These are phyloP conservation scores for Globisporangium middletonii DNA, from an alignment of 352 stramenopile genomes.

Conservation along the genomic window DNA sequence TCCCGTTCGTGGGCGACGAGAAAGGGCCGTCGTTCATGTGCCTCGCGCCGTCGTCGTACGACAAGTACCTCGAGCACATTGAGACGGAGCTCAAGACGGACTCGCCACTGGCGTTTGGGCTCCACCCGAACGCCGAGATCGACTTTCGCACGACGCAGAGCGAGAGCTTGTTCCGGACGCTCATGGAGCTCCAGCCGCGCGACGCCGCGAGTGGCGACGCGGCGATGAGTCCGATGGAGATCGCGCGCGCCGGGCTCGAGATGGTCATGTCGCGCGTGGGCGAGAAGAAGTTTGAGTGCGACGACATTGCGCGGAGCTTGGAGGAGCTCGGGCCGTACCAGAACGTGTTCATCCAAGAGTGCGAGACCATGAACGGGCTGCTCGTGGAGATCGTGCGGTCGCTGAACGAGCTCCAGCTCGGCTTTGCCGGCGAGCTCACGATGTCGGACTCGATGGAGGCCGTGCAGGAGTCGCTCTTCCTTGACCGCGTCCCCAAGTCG, in stretches of 20 bases:
- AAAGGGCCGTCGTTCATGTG: constrained; percentile 94
- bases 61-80: constrained; percentile 97
- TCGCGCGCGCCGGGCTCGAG: constrained; percentile 87
- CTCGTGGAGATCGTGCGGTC: constrained; percentile 94
- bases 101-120: constrained; percentile 95
- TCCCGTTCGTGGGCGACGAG: constrained; percentile 96
- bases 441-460: constrained; percentile 98
- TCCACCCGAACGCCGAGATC: constrained; percentile 98
- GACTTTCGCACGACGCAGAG: constrained; percentile 97
- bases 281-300: constrained; percentile 97
- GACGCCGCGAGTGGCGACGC: constrained; percentile 85
- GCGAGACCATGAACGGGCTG: constrained; percentile 96
- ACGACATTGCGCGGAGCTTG: constrained; percentile 91
- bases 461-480: constrained; percentile 92
- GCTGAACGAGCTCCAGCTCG: constrained; percentile 95
- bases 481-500: constrained; percentile 89
- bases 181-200: constrained; percentile 95
- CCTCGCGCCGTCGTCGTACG: constrained; percentile 93
- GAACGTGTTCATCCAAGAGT: constrained; percentile 98
- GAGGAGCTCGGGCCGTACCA: constrained; percentile 94
- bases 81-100: constrained; percentile 95
- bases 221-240: constrained; percentile 88
- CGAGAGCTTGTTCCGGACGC: constrained; percentile 92
- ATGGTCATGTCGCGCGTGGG: constrained; percentile 94
- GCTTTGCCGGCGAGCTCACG: constrained; percentile 95